Percentiles rank a stretch among this genome's conserved stretches.
These are phyloP conservation scores for Mucor velutinosus DNA, from an alignment of 371 early-diverging fungal genomes.

Conservation along the genomic window DNA sequence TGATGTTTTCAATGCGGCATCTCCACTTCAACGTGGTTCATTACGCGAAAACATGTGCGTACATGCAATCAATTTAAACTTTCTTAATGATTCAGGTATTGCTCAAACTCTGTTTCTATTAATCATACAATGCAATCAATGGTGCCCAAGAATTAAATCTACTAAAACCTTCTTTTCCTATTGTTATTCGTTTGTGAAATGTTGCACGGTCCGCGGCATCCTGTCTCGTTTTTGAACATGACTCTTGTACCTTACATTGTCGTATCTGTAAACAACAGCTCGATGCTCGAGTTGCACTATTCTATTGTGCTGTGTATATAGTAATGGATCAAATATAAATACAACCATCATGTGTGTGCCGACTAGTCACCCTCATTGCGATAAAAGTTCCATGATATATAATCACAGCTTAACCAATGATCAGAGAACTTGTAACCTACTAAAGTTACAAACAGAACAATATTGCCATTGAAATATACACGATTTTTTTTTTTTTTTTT, in stretches of 20 bases:
- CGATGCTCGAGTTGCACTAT: not conserved
- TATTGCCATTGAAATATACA: not conserved
- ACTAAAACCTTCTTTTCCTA: not conserved
- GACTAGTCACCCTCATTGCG: not conserved
- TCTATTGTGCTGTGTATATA: not conserved
- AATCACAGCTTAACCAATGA: not conserved
- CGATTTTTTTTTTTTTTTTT: not conserved
- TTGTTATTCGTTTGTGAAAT: constrained; percentile 6
- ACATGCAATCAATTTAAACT: not conserved
- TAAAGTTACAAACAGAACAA: not conserved
- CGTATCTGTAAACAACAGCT: not conserved
- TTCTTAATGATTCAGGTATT: not conserved
- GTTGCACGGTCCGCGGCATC: not conserved
- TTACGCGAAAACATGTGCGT: not conserved
- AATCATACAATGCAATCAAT: not conserved
- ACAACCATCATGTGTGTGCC: not conserved
- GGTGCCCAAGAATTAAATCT: not conserved
- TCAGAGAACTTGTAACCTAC: not conserved
- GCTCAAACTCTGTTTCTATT: not conserved
- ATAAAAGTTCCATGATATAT: not conserved
- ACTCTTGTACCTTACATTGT: not conserved
- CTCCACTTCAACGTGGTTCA: not conserved
- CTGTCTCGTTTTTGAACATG: not conserved
- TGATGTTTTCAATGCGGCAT: not conserved
- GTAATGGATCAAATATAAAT: not conserved